phyloP scores from a whole-genome alignment of 140 eudicot species.

The Bidens hawaiensis region DNA sequence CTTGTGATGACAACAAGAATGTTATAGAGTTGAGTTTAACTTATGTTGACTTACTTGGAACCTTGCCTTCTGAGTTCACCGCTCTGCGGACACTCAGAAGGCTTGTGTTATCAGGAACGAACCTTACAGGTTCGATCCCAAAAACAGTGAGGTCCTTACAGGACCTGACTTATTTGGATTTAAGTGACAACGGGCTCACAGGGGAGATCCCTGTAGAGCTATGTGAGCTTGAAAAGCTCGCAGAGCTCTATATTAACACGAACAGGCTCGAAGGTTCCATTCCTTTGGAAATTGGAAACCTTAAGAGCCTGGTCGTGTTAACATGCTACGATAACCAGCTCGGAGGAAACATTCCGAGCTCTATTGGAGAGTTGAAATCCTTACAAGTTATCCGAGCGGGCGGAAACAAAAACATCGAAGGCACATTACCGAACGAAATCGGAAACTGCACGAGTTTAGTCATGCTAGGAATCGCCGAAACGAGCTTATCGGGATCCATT shows the following conservation, averaged over 20 bases:
- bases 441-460: slow-evolving; percentile 62
- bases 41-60: slow-evolving; percentile 66
- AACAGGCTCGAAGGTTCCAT: slow-evolving; percentile 60
- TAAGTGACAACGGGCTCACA: slow-evolving; percentile 73
- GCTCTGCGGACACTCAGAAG: slow-evolving; percentile 36
- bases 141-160: slow-evolving; percentile 40
- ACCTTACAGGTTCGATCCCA: slow-evolving; percentile 74
- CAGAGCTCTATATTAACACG: slow-evolving; percentile 50
- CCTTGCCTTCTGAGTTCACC: slow-evolving; percentile 45
- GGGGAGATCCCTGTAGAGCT: slow-evolving; percentile 71
- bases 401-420: slow-evolving; percentile 84
- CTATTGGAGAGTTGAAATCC: slow-evolving; percentile 53
- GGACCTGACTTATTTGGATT: slow-evolving; percentile 43
- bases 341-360: slow-evolving; percentile 55
- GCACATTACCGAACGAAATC: slow-evolving; percentile 63
- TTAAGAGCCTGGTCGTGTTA: slow-evolving; percentile 42
- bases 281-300: slow-evolving; percentile 57
- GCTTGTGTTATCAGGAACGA: slow-evolving; percentile 69
- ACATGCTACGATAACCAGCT: slow-evolving; percentile 65
- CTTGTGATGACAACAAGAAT: slow-evolving; percentile 46
- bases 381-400: slow-evolving; percentile 74
- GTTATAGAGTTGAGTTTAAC: slow-evolving; percentile 53
- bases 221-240: slow-evolving; percentile 43
- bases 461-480: slow-evolving; percentile 85
- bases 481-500: slow-evolving; percentile 69